phyloP scores from a whole-genome alignment of 2,329 filamentous ascomycete genomes.

The Xylaria sp. region DNA sequence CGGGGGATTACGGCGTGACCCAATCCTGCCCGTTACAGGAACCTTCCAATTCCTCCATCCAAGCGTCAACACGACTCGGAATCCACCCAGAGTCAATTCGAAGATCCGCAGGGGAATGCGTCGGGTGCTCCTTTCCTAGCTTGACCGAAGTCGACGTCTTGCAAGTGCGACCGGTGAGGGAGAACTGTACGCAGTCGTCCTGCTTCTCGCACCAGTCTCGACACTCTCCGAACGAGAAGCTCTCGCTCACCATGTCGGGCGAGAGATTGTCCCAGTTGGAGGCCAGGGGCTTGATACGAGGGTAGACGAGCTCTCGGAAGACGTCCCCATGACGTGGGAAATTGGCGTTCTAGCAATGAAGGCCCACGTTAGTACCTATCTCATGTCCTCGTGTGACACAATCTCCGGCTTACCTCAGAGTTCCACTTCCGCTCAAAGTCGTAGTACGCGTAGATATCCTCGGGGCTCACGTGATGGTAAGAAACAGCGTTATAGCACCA shows the following conservation, averaged over 20 bases:
- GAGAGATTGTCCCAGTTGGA: constrained; percentile 25
- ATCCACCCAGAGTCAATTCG: constrained; percentile 22
- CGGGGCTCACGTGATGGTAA: constrained; percentile 24
- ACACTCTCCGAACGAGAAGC: constrained; percentile 18
- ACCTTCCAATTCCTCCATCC: constrained; percentile 8
- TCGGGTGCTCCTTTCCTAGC: constrained; percentile 8
- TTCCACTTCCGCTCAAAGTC: constrained; percentile 20
- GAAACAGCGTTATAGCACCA: constrained; percentile 24
- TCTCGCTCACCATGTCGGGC: background rate
- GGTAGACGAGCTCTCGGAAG: constrained; percentile 19
- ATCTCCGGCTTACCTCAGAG: constrained; percentile 1
- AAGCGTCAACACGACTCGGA: constrained; percentile 2
- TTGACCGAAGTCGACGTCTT: constrained; percentile 4
- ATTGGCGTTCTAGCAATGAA: background rate
- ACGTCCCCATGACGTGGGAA: constrained; percentile 24
- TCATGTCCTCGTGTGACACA: background rate
- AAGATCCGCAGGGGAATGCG: background rate
- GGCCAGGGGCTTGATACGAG: constrained; percentile 2
- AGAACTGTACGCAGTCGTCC: constrained; percentile 20
- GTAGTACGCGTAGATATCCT: constrained; percentile 23
- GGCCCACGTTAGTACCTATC: background rate
- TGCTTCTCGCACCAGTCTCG: constrained; percentile 9
- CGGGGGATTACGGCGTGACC: constrained; percentile 16
- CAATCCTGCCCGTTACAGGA: constrained; percentile 14
- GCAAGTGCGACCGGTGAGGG: constrained; percentile 8